phyloP scores from a whole-genome alignment of 257 asterid genomes.

The Petunia secreta region DNA sequence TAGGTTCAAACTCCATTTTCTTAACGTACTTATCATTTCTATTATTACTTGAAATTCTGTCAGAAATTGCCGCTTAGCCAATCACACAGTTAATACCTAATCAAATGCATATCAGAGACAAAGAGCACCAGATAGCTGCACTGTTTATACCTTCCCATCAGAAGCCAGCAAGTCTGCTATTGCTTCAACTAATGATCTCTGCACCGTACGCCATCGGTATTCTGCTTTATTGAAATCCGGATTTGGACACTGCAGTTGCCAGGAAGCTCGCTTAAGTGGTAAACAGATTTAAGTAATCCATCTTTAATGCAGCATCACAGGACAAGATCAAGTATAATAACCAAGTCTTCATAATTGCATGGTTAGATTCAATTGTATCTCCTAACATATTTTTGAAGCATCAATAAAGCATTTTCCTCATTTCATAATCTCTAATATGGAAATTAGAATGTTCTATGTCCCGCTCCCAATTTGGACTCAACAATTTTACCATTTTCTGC shows the following conservation, averaged over 20 bases:
- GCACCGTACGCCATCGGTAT: constrained; percentile 89
- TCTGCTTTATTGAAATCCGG: constrained; percentile 92
- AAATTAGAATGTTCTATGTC: too few relatives aligned
- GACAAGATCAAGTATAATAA: neutral
- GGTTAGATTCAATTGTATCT: neutral
- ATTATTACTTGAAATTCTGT: neutral
- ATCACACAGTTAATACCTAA: neutral
- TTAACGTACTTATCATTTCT: neutral
- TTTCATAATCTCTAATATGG: too few relatives aligned
- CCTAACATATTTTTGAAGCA: too few relatives aligned
- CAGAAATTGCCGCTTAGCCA: neutral
- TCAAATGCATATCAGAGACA: neutral
- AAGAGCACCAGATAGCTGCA: neutral
- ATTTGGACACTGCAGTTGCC: constrained; percentile 82
- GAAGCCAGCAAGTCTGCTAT: constrained; percentile 57
- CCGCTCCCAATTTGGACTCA: too few relatives aligned
- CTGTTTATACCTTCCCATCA: constrained; percentile 68
- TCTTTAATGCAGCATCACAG: neutral
- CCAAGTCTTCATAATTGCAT: neutral
- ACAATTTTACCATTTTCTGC: too few relatives aligned
- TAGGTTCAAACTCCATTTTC: neutral
- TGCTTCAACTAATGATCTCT: constrained; percentile 85
- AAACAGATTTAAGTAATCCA: neutral
- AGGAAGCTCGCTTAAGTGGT: constrained; percentile 29
- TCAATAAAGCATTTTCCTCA: too few relatives aligned